Conservation (phyloP, 306 rosid genomes). For the Prunus mume region DNA sequence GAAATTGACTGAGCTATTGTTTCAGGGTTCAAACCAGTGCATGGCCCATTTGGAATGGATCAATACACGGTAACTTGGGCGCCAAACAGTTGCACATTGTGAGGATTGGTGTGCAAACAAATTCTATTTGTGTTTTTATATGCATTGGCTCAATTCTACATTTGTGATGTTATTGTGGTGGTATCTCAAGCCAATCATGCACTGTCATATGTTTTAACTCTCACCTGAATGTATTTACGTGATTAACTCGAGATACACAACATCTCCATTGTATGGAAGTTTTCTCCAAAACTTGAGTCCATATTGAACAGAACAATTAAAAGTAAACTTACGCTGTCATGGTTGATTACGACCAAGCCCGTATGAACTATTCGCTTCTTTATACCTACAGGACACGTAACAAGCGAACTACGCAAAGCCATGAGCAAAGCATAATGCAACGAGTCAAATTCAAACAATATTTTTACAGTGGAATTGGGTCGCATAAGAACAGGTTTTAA, state of each 20-base stretch:
- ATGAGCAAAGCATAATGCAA: not conserved
- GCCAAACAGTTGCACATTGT: not conserved
- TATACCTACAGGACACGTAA: too few species aligned
- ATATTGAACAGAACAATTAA: not conserved
- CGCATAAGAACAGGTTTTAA: not conserved
- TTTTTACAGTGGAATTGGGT: not conserved
- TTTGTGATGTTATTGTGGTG: too few species aligned
- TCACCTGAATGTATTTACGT: too few species aligned
- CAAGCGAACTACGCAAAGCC: not conserved
- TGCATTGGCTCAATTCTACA: too few species aligned
- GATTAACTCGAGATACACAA: too few species aligned
- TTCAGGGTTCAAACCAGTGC: constrained; percentile 28
- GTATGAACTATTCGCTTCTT: too few species aligned
- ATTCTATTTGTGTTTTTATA: not conserved
- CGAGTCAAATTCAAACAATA: constrained; percentile 4
- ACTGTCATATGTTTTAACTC: too few species aligned
- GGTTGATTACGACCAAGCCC: constrained; percentile 24
- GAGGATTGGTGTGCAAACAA: not conserved
- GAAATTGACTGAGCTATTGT: constrained; percentile 30
- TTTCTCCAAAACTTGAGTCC: not conserved
- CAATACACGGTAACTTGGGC: constrained; percentile 19
- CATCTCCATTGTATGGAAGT: too few species aligned
- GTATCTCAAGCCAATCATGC: too few species aligned
- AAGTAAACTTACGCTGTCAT: not conserved
- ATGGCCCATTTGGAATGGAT: constrained; percentile 9